A percentile compares a stretch with the other conserved stretches of the same genome.
Conservation (phyloP, 345 rosid species). For the Cardamine resedifolia region DNA sequence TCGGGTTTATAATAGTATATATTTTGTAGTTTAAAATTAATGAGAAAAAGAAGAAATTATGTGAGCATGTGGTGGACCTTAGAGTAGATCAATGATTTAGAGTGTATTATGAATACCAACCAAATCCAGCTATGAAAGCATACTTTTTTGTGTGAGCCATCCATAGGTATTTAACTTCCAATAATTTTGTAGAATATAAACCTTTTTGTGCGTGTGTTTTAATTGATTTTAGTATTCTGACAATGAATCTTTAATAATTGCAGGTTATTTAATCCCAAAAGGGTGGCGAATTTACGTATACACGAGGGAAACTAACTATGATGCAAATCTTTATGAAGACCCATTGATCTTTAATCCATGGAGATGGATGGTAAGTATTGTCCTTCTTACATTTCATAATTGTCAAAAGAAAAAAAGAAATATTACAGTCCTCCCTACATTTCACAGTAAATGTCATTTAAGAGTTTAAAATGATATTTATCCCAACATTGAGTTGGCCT, state of each 20-base stretch:
- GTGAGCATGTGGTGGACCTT: conserved; percentile 43
- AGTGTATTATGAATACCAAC: conserved; percentile 38
- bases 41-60: conserved; percentile 22
- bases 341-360: conserved; percentile 75
- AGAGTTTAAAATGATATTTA: no score
- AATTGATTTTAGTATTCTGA: conserved; percentile 15
- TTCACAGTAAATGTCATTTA: not conserved
- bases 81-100: conserved; percentile 31
- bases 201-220: conserved; percentile 11
- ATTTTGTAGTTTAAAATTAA: not conserved
- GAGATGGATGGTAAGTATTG: conserved; percentile 70
- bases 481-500: no score
- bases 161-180: conserved; percentile 3
- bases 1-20: conserved; percentile 19
- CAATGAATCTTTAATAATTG: conserved; percentile 21
- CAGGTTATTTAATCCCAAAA: conserved; percentile 39
- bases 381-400: no score
- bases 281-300: conserved; percentile 53
- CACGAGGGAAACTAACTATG: conserved; percentile 76
- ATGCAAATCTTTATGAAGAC: conserved; percentile 58
- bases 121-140: conserved; percentile 39
- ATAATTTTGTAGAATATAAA: conserved; percentile 30
- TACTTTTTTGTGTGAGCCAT: conserved; percentile 34
- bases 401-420: no score
- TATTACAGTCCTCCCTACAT: no score